Evolutionary conservation across 2,329 filamentous ascomycete genomes (phyloP), one percentile per base, ranked within the genome.

Genomic region (Byssochlamys sp.): DNA sequence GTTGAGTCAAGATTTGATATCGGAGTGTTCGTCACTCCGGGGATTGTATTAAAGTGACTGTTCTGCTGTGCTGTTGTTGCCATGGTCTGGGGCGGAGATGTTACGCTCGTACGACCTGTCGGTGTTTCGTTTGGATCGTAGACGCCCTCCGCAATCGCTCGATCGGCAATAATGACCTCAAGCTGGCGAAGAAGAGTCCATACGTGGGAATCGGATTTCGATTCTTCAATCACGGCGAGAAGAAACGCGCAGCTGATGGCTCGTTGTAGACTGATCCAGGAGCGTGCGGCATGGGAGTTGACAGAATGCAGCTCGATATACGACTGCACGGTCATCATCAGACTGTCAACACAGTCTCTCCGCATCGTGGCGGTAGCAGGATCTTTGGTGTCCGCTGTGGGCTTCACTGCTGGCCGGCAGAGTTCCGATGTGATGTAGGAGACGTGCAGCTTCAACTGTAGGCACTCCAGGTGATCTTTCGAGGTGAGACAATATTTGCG

Each of bases 401-500:
- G 76, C 63, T 81, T 84, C 64, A 86, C 77, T 26, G 82, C 80
- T 33, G 83, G 82, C 31, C 83, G 78, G 65, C 81, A 85, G 31
- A 85, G 78, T 69, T 85, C 83, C 3, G 83, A 84, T 25, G 79
- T 79, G 58, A 84, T 80, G 67, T 85, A 86, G 6, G 81, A 84
- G 24, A 81, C 80, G 65, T 86, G 83, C 3, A 86, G 71, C 63
- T 84, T 84, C 3, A 85, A 67, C 0, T 80, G 81, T 69, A 83
- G 81, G 59, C 84, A 79, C 66, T 86, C 81, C 1, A 85, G 69
- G 60, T 83, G 82, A 60, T 85, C 78, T 2, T 69, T 75, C 2
- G 71, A 59, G 2, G 62, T 69, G 2, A 67, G 60, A 59, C 76
- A 78, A 55, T 67, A 76, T 64, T 63, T 76, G 55, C 52, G 77